A percentile compares a stretch with the other conserved stretches of the same genome.
phyloP scores from a whole-genome alignment of 75 land plant genomes.

The Pseudotsuga menziesii region DNA sequence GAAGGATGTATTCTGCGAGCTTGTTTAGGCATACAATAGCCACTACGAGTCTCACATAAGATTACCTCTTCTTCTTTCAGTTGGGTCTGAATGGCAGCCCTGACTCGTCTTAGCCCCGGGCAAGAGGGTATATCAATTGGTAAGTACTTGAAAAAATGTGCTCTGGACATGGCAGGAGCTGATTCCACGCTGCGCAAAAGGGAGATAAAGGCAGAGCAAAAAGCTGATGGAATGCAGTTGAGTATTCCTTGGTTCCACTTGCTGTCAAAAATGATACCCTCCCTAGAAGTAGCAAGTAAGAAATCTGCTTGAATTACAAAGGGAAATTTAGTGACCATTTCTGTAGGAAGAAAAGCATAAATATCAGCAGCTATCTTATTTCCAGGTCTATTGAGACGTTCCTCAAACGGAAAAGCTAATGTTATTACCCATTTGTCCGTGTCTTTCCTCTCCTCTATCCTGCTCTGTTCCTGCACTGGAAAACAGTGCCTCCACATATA shows the following conservation, averaged over 20 bases:
- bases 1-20: constrained; percentile 25
- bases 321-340: constrained; percentile 49
- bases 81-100: constrained; percentile 27
- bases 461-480: constrained; percentile 28
- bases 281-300: constrained; percentile 47
- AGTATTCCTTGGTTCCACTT: constrained; percentile 64
- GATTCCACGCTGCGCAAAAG: constrained; percentile 18
- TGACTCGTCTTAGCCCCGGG: constrained; percentile 22
- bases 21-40: constrained; percentile 35
- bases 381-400: constrained; percentile 15
- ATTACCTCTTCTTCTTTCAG: constrained; percentile 27
- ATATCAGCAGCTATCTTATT: constrained; percentile 18
- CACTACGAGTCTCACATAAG: constrained; percentile 33
- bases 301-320: constrained; percentile 71
- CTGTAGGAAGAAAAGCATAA: constrained; percentile 56
- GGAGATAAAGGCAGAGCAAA: constrained; percentile 31
- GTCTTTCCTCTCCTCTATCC: constrained; percentile 29
- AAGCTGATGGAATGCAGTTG: constrained; percentile 50
- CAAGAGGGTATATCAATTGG: constrained; percentile 24
- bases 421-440: constrained; percentile 47
- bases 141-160: constrained; percentile 23
- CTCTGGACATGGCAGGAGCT: constrained; percentile 18
- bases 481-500: constrained; percentile 65
- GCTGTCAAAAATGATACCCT: constrained; percentile 38
- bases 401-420: constrained; percentile 39